phyloP scores from a whole-genome alignment of 495 filamentous ascomycete species.

The Lasiosphaeria miniovina region DNA sequence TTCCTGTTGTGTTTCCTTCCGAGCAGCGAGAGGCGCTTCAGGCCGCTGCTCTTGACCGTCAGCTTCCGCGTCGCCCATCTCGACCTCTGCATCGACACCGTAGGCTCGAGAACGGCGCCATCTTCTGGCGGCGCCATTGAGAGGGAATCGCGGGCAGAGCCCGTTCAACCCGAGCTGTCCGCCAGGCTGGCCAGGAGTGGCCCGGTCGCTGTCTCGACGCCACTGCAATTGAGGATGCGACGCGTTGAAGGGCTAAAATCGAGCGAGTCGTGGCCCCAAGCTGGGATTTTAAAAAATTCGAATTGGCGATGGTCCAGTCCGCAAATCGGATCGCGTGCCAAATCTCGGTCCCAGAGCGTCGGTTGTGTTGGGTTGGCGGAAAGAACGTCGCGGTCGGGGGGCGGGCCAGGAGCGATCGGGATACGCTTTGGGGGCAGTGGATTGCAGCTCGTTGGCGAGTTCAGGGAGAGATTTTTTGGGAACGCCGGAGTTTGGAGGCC shows the following conservation, averaged over 20 bases:
- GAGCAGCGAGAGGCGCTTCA: slow-evolving; percentile 83
- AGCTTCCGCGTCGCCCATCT: slow-evolving; percentile 92
- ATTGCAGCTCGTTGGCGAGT: neutral
- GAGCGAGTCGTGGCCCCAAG: neutral
- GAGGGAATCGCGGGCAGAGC: slow-evolving; percentile 46
- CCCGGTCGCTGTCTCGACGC: slow-evolving; percentile 28
- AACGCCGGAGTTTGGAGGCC: slow-evolving; percentile 9
- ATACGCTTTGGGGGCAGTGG: neutral
- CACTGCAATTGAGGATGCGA: slow-evolving; percentile 17
- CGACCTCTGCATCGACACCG: slow-evolving; percentile 59
- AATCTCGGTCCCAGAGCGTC: neutral
- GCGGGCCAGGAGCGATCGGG: slow-evolving; percentile 1
- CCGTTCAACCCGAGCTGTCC: slow-evolving; percentile 45
- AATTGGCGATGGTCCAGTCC: no score
- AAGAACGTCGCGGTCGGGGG: neutral
- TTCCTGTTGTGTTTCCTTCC: slow-evolving; percentile 67
- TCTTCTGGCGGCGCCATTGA: slow-evolving; percentile 50
- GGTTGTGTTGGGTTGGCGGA: neutral
- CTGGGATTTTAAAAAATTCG: neutral
- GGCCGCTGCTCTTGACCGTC: slow-evolving; percentile 64
- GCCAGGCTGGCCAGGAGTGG: slow-evolving; percentile 43
- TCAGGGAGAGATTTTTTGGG: slow-evolving; percentile 25
- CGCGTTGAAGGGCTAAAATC: neutral
- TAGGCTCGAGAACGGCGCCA: slow-evolving; percentile 30
- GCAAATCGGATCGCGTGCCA: no score